Conservation (phyloP, 2,329 filamentous ascomycete species). For the Penicillium sp. region DNA sequence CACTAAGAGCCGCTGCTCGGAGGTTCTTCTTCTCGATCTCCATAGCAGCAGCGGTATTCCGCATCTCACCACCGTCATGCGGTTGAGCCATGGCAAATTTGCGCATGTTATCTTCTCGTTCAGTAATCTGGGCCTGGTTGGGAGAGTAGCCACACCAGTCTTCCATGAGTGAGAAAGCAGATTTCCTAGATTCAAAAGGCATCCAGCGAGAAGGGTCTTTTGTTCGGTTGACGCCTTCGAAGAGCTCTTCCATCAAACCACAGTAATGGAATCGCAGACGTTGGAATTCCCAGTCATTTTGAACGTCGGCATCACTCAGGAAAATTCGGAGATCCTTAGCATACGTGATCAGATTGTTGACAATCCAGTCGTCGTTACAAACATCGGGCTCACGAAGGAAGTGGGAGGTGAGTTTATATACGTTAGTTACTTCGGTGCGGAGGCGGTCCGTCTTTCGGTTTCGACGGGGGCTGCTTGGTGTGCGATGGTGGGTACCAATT, state of each 20-base stretch:
- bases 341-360: slow-evolving; percentile 85
- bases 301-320: slow-evolving; percentile 89
- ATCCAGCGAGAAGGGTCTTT: slow-evolving; percentile 90
- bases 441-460: slow-evolving; percentile 83
- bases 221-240: slow-evolving; percentile 84
- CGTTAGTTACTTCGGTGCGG: slow-evolving; percentile 91
- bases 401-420: slow-evolving; percentile 90
- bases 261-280: slow-evolving; percentile 91
- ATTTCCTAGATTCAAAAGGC: slow-evolving; percentile 94
- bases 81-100: slow-evolving; percentile 82
- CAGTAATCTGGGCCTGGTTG: slow-evolving; percentile 78
- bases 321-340: slow-evolving; percentile 92
- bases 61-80: slow-evolving; percentile 68
- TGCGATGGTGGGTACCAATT: slow-evolving; percentile 74
- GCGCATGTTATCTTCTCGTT: slow-evolving; percentile 82
- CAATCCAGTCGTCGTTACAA: slow-evolving; percentile 83
- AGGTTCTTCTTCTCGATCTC: slow-evolving; percentile 96
- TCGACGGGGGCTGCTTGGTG: slow-evolving; percentile 75
- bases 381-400: slow-evolving; percentile 79
- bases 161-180: slow-evolving; percentile 94
- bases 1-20: slow-evolving; percentile 83
- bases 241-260: slow-evolving; percentile 87
- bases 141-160: slow-evolving; percentile 98
- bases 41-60: slow-evolving; percentile 81
- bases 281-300: slow-evolving; percentile 93